phyloP scores from a whole-genome alignment of 2,329 filamentous ascomycete genomes.

The Penicillium olsonii region DNA sequence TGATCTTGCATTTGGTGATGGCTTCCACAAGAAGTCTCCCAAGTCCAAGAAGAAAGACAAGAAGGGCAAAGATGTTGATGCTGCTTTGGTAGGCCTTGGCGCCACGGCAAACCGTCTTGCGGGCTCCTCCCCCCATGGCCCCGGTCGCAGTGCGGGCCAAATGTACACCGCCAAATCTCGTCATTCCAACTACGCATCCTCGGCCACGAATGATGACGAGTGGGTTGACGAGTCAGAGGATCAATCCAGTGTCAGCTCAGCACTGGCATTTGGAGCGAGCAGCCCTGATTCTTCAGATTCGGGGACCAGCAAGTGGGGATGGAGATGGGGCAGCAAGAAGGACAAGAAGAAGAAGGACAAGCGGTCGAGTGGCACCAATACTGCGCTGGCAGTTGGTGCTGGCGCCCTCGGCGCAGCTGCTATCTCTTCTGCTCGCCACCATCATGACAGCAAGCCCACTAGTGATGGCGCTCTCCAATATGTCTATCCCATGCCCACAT shows the following conservation, averaged over 20 bases:
- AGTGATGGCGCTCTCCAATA: conserved; percentile 54
- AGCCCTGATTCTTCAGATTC: conserved; percentile 59
- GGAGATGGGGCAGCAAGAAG: conserved; percentile 59
- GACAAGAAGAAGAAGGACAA: conserved; percentile 43
- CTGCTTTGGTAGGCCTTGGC: conserved; percentile 51
- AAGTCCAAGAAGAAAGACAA: conserved; percentile 39
- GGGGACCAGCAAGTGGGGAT: conserved; percentile 59
- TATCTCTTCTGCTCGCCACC: conserved; percentile 40
- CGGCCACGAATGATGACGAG: conserved; percentile 48
- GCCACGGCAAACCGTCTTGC: conserved; percentile 51
- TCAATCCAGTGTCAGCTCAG: conserved; percentile 57
- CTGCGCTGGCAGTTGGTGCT: conserved; percentile 44
- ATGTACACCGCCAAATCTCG: conserved; percentile 33
- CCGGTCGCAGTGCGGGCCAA: conserved; percentile 37
- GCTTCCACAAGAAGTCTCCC: conserved; percentile 45
- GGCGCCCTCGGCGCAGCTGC: conserved; percentile 47
- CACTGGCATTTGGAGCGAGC: conserved; percentile 62
- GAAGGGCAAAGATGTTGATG: conserved; percentile 41
- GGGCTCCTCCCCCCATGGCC: conserved; percentile 36
- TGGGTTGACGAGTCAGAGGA: conserved; percentile 63
- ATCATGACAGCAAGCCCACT: conserved; percentile 30
- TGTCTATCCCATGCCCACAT: conserved; percentile 67
- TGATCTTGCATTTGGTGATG: conserved; percentile 68
- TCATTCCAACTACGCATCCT: conserved; percentile 29
- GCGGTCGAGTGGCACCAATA: conserved; percentile 26